Percentiles rank a stretch among this genome's conserved stretches.
phyloP scores from a whole-genome alignment of 768 basidiomycete species.

The Leccinum disarticulatum region DNA sequence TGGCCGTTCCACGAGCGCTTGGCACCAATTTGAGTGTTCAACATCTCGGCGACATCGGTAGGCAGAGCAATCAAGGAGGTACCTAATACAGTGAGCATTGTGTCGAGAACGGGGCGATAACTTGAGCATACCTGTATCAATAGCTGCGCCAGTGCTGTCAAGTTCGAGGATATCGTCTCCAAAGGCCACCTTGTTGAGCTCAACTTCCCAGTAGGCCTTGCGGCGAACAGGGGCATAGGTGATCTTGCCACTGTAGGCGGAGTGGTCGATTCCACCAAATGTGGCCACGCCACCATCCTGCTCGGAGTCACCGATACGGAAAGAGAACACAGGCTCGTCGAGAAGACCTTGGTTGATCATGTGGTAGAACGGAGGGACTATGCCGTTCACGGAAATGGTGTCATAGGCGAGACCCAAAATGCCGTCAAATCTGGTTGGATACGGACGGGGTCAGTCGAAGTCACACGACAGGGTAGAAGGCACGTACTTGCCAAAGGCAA shows the following conservation, averaged over 20 bases:
- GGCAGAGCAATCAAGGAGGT: slow-evolving; percentile 94
- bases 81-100: slow-evolving; percentile 42
- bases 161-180: slow-evolving; percentile 88
- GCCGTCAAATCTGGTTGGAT: slow-evolving; percentile 76
- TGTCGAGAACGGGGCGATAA: slow-evolving; percentile 2
- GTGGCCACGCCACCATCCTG: slow-evolving; percentile 86
- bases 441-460: background rate
- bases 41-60: slow-evolving; percentile 94
- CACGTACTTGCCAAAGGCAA: slow-evolving; percentile 91
- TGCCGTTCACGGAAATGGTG: slow-evolving; percentile 92
- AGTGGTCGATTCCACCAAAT: slow-evolving; percentile 85
- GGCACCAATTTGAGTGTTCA: slow-evolving; percentile 94
- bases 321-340: slow-evolving; percentile 87
- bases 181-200: slow-evolving; percentile 82
- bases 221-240: slow-evolving; percentile 87
- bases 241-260: slow-evolving; percentile 78
- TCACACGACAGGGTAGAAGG: background rate
- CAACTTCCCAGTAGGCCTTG: slow-evolving; percentile 98
- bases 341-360: slow-evolving; percentile 84
- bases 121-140: slow-evolving; percentile 69
- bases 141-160: slow-evolving; percentile 91
- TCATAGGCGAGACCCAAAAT: slow-evolving; percentile 94
- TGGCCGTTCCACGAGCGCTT: slow-evolving; percentile 96
- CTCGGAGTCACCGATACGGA: slow-evolving; percentile 87
- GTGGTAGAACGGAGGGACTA: slow-evolving; percentile 91